Evolutionary conservation across 2,329 filamentous ascomycete genomes (phyloP).

Genomic region (Scolecobasidium constrictum): DNA sequence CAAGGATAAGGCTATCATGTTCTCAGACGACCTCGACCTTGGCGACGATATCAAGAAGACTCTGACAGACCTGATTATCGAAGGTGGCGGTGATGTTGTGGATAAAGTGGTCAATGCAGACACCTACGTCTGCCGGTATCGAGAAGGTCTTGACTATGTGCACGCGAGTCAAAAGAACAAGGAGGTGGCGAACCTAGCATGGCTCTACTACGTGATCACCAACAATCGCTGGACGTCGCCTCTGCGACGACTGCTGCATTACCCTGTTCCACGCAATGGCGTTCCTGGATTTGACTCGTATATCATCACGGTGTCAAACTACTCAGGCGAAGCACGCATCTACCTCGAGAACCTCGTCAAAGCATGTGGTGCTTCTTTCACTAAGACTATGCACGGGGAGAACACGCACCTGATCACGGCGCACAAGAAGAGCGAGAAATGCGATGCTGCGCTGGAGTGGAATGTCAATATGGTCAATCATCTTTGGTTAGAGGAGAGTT

Average conservation of each 20-base stretch:
- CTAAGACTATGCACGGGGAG: conserved; percentile 87
- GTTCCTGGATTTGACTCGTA: conserved; percentile 68
- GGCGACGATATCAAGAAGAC: conserved; percentile 54
- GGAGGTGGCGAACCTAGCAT: conserved; percentile 82
- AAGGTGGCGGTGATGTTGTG: conserved; percentile 61
- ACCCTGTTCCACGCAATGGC: conserved; percentile 67
- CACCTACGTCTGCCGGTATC: conserved; percentile 79
- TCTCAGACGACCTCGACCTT: conserved; percentile 65
- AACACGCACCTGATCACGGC: conserved; percentile 95
- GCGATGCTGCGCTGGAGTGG: conserved; percentile 85
- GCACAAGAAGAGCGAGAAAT: conserved; percentile 83
- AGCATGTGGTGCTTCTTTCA: conserved; percentile 77
- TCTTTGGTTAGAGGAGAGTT: conserved; percentile 95
- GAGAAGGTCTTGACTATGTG: conserved; percentile 69
- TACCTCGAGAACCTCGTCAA: conserved; percentile 88
- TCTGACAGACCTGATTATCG: conserved; percentile 58
- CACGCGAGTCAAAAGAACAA: conserved; percentile 66
- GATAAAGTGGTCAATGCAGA: conserved; percentile 58
- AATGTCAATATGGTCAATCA: conserved; percentile 84
- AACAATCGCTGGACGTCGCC: conserved; percentile 84
- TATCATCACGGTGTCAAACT: conserved; percentile 88
- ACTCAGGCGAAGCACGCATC: conserved; percentile 83
- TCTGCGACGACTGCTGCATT: conserved; percentile 72
- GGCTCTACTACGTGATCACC: conserved; percentile 87
- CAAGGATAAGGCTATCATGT: conserved; percentile 61